Conservation (phyloP, 257 asterid genomes). For the Gentiana dahurica region DNA sequence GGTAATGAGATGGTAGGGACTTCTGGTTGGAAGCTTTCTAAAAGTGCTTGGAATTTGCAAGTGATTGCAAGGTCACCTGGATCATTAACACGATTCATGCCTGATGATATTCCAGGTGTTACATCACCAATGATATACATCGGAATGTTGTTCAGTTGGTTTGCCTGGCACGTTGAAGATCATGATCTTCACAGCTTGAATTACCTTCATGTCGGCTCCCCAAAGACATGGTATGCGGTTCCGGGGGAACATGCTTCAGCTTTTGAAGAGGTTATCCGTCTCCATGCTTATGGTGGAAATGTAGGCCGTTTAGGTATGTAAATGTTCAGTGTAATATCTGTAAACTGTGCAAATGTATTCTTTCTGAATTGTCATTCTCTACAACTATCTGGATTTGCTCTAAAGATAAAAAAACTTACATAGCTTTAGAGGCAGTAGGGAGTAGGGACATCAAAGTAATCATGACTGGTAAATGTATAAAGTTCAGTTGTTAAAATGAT, state of each 20-base stretch:
- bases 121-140: slow-evolving; percentile 97
- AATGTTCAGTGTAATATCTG: neutral
- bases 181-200: slow-evolving; percentile 99
- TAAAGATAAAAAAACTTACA: too few species aligned
- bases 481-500: too few species aligned
- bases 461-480: too few species aligned
- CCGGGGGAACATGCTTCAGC: slow-evolving; percentile 81
- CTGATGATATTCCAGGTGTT: slow-evolving; percentile 98
- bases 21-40: slow-evolving; percentile 94
- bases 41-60: slow-evolving; percentile 97
- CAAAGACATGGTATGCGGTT: slow-evolving; percentile 97
- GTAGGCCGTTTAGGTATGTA: slow-evolving; percentile 65
- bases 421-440: too few species aligned
- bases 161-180: slow-evolving; percentile 99
- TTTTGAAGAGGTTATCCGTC: slow-evolving; percentile 82
- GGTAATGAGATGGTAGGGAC: slow-evolving; percentile 59
- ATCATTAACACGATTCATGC: slow-evolving; percentile 93
- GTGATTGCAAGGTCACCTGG: slow-evolving; percentile 92
- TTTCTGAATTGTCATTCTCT: too few species aligned
- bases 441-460: too few species aligned
- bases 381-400: too few species aligned
- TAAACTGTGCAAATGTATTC: too few species aligned
- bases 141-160: slow-evolving; percentile 99
- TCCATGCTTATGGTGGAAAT: slow-evolving; percentile 56
- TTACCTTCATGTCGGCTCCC: slow-evolving; percentile 88